Evolutionary conservation across 371 early-diverging fungal genomes (phyloP), one percentile per base, ranked within the genome.

Genomic region (Cokeromyces recurvatus): DNA sequence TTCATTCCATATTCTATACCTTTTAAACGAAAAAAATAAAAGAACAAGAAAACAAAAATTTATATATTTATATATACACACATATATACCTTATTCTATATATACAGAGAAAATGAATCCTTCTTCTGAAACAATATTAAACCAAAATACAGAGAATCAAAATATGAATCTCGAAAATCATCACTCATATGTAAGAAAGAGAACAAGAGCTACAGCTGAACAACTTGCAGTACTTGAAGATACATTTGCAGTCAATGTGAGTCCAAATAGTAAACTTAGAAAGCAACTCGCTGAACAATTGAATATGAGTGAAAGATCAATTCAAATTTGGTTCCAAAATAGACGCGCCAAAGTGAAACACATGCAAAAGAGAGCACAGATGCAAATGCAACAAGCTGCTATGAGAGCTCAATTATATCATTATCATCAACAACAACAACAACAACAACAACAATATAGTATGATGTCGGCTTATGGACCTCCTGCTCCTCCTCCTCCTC

Each of bases 301-400:
- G 20, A 78, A 85, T 43, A 95, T 97, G 95, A 90, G 92, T 35
- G 86, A 86, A 42, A 79, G 92, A 55, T 85, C 92, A 12, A 93
- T 99, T 46, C 95, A 97, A 67, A 94, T 98, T 50, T 98, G 99
- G 99, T 99, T 99, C 77, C 99, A 99, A 68, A 99, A 99, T 78
- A 79, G 93, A 63, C 79, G 99, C 46, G 95, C 95, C 14, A 95
- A 94, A 65, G 86, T 85, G 6, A 95, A 93, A 71, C 86, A 76
- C 48, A 78, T 77, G 55, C 81, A 79, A 53, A 78, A 79, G 53
- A 56, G 77, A 32, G 68, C 79, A 32, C 77, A 79, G 46, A 68
- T 70, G 57, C 70, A 74, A 43, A 59, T 59, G 50, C 64, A 64
- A 25, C 60, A 64, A 41, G 64, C 59, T 17, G 48, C 64, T 36